Evolutionary conservation across 495 filamentous ascomycete species (phyloP).

Genomic region (Xylaria intraflava): DNA sequence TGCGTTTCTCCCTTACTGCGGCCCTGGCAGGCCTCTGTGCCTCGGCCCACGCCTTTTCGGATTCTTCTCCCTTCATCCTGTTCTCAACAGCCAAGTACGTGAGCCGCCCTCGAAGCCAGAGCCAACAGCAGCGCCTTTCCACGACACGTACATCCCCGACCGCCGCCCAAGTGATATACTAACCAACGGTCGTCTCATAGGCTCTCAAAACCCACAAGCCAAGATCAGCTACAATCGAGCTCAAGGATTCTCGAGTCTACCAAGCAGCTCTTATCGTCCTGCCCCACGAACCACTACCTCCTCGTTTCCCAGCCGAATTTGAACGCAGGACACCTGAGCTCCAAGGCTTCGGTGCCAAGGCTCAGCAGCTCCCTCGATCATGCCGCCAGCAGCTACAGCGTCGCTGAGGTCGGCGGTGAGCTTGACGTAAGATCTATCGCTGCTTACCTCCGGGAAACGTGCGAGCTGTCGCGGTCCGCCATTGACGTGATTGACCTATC

Average conservation of each 20-base stretch:
- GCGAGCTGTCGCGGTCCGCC: conserved; percentile 17
- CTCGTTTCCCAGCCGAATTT: conserved; percentile 74
- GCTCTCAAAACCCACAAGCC: conserved; percentile 22
- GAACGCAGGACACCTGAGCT: conserved; percentile 56
- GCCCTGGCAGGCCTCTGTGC: conserved; percentile 56
- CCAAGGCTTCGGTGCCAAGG: conserved; percentile 51
- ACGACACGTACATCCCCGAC: conserved; percentile 6
- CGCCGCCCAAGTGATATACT: conserved; percentile 1
- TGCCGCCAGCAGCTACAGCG: conserved; percentile 25
- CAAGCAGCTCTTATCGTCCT: conserved; percentile 50
- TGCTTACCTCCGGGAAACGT: conserved; percentile 26
- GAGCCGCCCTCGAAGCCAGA: conserved; percentile 2
- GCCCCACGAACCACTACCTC: conserved; percentile 72
- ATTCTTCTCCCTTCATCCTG: conserved; percentile 82
- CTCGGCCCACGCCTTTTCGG: conserved; percentile 62
- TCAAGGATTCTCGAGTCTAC: conserved; percentile 32
- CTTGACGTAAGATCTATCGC: conserved; percentile 39
- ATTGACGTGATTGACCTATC: conserved; percentile 47
- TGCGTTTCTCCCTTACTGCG: conserved; percentile 56
- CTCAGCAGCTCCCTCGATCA: conserved; percentile 39
- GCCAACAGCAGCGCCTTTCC: not conserved
- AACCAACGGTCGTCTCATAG: conserved; percentile 18
- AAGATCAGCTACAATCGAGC: conserved; percentile 39
- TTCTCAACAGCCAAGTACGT: conserved; percentile 74
- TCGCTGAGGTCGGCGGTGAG: conserved; percentile 59